Base-by-base conservation (phyloP, 176 grass and related monocot species). In the Poa annua region DNA sequence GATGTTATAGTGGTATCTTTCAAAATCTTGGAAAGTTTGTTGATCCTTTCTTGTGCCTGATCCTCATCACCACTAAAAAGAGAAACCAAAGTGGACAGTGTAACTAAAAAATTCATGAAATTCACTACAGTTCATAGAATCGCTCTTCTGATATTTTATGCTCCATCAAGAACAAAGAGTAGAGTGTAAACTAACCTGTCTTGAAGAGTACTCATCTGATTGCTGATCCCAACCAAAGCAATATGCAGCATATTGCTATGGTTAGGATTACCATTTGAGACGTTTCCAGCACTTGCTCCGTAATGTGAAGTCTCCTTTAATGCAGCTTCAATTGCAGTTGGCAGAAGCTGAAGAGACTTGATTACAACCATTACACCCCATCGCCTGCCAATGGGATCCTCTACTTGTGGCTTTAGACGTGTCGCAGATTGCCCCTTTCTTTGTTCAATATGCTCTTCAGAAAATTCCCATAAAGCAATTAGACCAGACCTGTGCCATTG, bases 181-280 rank as follows among this genome's bases (percentile, higher is more conserved):
- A 66, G 69, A 75, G 26, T 41, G 56, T 73, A 78, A 71, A 66
- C 70, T 1, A 86, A 99, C 97, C 97, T 99, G 70, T 99, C 97
- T 89, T 99, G 97, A 68, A 99, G 93, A 55, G 85, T 90, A 78
- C 97, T 92, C 97, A 99, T 96, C 83, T 93, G 97, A 83, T 99
- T 99, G 80, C 92, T 99, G 80, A 99, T 99, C 85, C 97, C 97
- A 92, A 96, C 93, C 84, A 99, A 78, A 81, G 93, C 96, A 68
- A 99, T 84, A 84, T 99, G 96, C 65, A 96, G 74, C 93, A 99
- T 99, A 74, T 99, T 99, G 55, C 93, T 88, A 72, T 90, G 48
- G 59, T 73, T 82, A 83, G 88, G 44, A 61, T 78, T 77, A 17
- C 75, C 81, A 74, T 85, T 84, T 10, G 77, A 79, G 86, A 83